Conservation (phyloP, 169 alveolate genomes). For the Plasmodium berghei region DNA sequence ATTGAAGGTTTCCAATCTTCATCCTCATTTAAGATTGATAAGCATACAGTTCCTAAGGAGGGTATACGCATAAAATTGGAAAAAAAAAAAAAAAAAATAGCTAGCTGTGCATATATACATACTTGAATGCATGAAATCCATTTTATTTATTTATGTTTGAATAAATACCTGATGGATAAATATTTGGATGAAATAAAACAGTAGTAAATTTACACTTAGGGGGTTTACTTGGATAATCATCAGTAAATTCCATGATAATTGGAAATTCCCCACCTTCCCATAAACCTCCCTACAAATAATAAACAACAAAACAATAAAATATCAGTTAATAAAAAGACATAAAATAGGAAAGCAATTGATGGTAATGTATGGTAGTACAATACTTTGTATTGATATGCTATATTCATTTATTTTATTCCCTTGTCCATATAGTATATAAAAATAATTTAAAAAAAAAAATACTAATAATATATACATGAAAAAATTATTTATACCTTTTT, state of each 20-base stretch:
- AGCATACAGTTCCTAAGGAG: slow-evolving; percentile 93
- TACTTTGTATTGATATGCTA: background rate
- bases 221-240: slow-evolving; percentile 99
- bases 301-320: too few relatives aligned
- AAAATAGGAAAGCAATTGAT: too few relatives aligned
- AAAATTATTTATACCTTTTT: slow-evolving; percentile 85
- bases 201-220: slow-evolving; percentile 98
- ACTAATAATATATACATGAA: background rate
- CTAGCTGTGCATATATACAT: too few relatives aligned
- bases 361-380: background rate
- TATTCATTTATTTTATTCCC: too few relatives aligned
- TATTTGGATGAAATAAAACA: slow-evolving; percentile 98
- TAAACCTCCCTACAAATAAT: slow-evolving; percentile 84
- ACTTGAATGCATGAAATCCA: too few relatives aligned
- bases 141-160: background rate
- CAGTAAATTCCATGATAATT: slow-evolving; percentile 97
- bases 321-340: too few relatives aligned
- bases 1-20: slow-evolving; percentile 99
- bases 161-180: slow-evolving; percentile 96
- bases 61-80: background rate
- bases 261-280: slow-evolving; percentile 99
- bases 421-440: slow-evolving; percentile 1
- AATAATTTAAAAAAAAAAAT: background rate
- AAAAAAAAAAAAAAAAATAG: background rate
- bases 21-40: slow-evolving; percentile 98